Evolutionary conservation across 2,329 filamentous ascomycete species (phyloP), one percentile per base, ranked within the genome.

Genomic region (Xylariomycetidae sp.): DNA sequence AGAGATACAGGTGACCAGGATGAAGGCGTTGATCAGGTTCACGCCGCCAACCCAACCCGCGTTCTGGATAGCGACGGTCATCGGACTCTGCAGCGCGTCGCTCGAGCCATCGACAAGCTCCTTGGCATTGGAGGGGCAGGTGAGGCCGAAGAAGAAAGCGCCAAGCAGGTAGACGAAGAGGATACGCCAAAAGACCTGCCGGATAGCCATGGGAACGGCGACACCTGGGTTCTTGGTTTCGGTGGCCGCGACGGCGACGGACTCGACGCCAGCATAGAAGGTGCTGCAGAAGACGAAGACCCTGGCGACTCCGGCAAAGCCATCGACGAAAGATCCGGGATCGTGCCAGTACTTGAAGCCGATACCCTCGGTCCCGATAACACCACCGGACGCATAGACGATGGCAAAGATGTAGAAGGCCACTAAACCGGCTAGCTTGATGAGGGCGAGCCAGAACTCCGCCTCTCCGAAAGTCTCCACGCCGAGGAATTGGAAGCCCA

Each of bases 11-110:
- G 83, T 85, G 7, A 85, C 64, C 31, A 89, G 70, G 48, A 86
- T 85, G 49, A 86, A 81, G 24, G 78, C 81, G 44, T 89, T 89
- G 62, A 89, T 82, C 2, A 89, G 70, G 51, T 89, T 77, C 1
- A 83, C 80, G 34, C 81, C 84, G 17, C 74, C 76, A 34, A 81
- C 58, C 74, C 81, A 88, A 1, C 83, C 83, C 1, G 83, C 84
- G 38, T 76, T 85, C 41, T 82, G 74, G 28, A 89, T 74, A 2
- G 82, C 81, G 39, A 86, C 74, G 0, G 81, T 86, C 71, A 86
- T 82, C 1, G 82, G 81, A 14, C 77, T 83, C 57, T 81, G 73
- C 17, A 86, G 66, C 0, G 81, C 79, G 37, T 79, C 74, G 35
- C 73, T 77, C 4, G 56, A 57, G 4, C 74, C 75, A 18, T 74